A percentile compares a stretch with the other conserved stretches of the same genome.
These are phyloP conservation scores for Diplodia mutila DNA, from an alignment of 2,329 filamentous ascomycete genomes.

Conservation along the genomic window DNA sequence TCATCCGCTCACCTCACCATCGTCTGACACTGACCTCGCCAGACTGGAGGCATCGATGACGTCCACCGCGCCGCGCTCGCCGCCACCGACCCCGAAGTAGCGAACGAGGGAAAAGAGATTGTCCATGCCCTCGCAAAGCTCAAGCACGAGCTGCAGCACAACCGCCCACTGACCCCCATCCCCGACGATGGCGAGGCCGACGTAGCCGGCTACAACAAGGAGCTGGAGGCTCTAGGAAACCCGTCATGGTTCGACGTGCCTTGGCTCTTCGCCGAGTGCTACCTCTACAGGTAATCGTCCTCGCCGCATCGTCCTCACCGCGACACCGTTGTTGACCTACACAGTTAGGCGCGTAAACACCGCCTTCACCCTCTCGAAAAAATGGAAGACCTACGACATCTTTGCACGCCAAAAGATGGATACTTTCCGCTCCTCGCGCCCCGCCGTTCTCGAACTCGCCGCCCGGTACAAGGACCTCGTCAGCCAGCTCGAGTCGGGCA, in stretches of 20 bases:
- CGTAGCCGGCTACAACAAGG: slow-evolving; percentile 80
- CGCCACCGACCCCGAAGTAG: slow-evolving; percentile 64
- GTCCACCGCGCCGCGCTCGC: slow-evolving; percentile 74
- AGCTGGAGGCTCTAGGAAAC: slow-evolving; percentile 73
- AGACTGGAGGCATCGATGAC: slow-evolving; percentile 94
- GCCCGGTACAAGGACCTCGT: slow-evolving; percentile 76
- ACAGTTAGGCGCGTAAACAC: slow-evolving; percentile 73
- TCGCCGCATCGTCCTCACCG: neutral
- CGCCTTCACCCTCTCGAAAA: slow-evolving; percentile 72
- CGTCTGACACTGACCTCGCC: neutral
- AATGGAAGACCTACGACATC: slow-evolving; percentile 91
- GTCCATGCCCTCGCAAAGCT: slow-evolving; percentile 76
- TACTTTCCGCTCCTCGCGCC: slow-evolving; percentile 89
- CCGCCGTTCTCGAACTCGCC: slow-evolving; percentile 81
- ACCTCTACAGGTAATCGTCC: slow-evolving; percentile 72
- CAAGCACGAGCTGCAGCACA: slow-evolving; percentile 95
- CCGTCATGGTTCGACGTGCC: slow-evolving; percentile 81
- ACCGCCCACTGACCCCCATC: slow-evolving; percentile 74
- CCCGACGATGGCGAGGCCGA: slow-evolving; percentile 77
- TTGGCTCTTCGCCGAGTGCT: slow-evolving; percentile 94
- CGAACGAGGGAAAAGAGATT: slow-evolving; percentile 83
- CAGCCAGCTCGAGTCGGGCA: slow-evolving; percentile 62
- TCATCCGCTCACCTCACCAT: neutral
- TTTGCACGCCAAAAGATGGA: slow-evolving; percentile 88
- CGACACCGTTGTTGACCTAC: slow-evolving; percentile 19